phyloP scores from a whole-genome alignment of 257 asterid species.

The Cynanchum wilfordii region DNA sequence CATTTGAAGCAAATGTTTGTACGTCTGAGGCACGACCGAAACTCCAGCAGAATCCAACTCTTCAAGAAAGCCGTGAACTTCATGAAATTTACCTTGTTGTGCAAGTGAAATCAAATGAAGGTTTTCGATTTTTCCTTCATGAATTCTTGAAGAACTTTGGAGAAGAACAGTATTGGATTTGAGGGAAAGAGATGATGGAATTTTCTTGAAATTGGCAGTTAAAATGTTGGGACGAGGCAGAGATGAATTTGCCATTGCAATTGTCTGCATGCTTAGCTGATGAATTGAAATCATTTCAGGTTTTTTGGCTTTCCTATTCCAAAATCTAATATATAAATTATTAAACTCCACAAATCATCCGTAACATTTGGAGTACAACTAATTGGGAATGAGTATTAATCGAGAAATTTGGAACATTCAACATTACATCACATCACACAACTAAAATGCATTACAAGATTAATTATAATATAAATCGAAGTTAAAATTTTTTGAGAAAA shows the following conservation, averaged over 20 bases:
- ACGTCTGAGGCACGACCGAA: conserved; percentile 37
- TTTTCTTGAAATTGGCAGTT: conserved; percentile 33
- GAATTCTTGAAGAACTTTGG: conserved; percentile 17
- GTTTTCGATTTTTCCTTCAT: conserved; percentile 37
- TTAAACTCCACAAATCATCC: no score
- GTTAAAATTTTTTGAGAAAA: no score
- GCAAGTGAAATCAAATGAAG: conserved; percentile 43
- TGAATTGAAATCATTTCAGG: no score
- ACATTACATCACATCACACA: no score
- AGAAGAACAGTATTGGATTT: conserved; percentile 20
- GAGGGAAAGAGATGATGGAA: conserved; percentile 47
- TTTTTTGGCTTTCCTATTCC: no score
- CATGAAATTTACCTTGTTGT: conserved; percentile 44
- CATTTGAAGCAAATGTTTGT: conserved; percentile 34
- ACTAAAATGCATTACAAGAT: no score
- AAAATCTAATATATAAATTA: no score
- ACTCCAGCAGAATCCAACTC: conserved; percentile 38
- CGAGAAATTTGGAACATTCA: no score
- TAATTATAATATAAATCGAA: no score
- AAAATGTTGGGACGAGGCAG: conserved; percentile 2
- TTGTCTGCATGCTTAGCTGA: not conserved
- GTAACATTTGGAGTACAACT: no score
- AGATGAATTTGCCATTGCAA: not conserved
- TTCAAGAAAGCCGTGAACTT: conserved; percentile 44
- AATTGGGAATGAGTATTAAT: no score